phyloP scores from a whole-genome alignment of 148 eudicot species.

The Amaranthus hypochondriacus region DNA sequence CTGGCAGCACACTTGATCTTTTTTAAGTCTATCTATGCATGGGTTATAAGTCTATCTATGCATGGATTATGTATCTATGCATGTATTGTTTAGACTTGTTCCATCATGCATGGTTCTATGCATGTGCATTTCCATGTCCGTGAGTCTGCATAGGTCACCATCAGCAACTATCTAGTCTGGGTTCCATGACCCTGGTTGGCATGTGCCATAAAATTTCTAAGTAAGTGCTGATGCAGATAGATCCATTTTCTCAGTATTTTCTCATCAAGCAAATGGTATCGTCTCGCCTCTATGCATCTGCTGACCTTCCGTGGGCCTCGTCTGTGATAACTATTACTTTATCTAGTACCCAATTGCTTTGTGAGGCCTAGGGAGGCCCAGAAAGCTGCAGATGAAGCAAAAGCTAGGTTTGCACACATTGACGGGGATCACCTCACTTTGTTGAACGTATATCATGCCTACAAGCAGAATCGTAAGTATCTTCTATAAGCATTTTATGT shows the following conservation, averaged over 20 bases:
- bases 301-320: slow-evolving; percentile 99
- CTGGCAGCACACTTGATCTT: slow-evolving; percentile 18
- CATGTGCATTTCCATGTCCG: slow-evolving; percentile 35
- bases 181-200: slow-evolving; percentile 73
- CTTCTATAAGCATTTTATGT: not conserved
- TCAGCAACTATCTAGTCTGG: slow-evolving; percentile 88
- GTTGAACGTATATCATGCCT: slow-evolving; percentile 94
- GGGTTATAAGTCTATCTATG: not conserved
- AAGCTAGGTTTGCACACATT: slow-evolving; percentile 77
- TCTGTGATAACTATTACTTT: slow-evolving; percentile 94
- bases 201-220: slow-evolving; percentile 84
- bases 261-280: slow-evolving; percentile 96
- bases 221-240: slow-evolving; percentile 99
- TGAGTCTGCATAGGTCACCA: slow-evolving; percentile 57
- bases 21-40: slow-evolving; percentile 14
- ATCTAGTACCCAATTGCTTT: slow-evolving; percentile 99
- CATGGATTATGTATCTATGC: slow-evolving; percentile 7
- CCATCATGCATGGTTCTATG: not conserved
- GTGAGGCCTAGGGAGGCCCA: slow-evolving; percentile 99
- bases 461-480: slow-evolving; percentile 91
- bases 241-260: slow-evolving; percentile 95
- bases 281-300: slow-evolving; percentile 98
- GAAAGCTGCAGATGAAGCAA: slow-evolving; percentile 95
- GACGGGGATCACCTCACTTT: slow-evolving; percentile 97
- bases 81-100: slow-evolving; percentile 4